phyloP scores from a whole-genome alignment of 768 basidiomycete genomes.

The Naganishia onofrii region DNA sequence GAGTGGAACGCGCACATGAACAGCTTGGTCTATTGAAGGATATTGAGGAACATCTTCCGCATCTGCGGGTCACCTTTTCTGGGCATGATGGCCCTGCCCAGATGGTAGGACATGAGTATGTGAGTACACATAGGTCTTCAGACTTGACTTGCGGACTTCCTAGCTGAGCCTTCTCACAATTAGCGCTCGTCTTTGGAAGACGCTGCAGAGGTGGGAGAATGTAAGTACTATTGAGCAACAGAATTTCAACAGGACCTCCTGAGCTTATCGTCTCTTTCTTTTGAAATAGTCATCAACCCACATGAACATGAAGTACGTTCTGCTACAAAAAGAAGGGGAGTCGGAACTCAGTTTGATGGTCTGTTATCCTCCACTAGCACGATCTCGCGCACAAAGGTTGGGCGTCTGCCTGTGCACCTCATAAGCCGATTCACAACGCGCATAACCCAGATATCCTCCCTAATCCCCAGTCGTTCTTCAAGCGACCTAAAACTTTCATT shows the following conservation, averaged over 20 bases:
- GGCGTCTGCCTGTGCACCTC: slow-evolving; percentile 48
- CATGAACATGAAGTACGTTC: slow-evolving; percentile 43
- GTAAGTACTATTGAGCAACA: slow-evolving; percentile 30
- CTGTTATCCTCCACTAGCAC: slow-evolving; percentile 30
- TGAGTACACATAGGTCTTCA: slow-evolving; percentile 32
- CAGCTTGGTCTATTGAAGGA: slow-evolving; percentile 43
- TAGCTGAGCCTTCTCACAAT: background rate
- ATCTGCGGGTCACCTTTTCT: slow-evolving; percentile 42
- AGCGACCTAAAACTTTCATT: slow-evolving; percentile 43
- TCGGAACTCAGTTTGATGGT: background rate
- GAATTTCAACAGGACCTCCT: background rate
- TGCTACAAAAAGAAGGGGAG: background rate
- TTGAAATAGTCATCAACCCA: slow-evolving; percentile 36
- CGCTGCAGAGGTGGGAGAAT: slow-evolving; percentile 44
- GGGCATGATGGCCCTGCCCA: slow-evolving; percentile 49
- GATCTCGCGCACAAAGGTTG: slow-evolving; percentile 46
- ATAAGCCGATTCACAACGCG: slow-evolving; percentile 43
- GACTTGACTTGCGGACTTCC: too few relatives aligned
- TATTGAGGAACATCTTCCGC: slow-evolving; percentile 38
- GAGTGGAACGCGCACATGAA: slow-evolving; percentile 38
- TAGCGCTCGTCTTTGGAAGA: slow-evolving; percentile 45
- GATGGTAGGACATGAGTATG: slow-evolving; percentile 48
- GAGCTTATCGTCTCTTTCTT: slow-evolving; percentile 22
- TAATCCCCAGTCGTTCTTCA: slow-evolving; percentile 36
- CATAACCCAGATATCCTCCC: slow-evolving; percentile 37